Base-by-base conservation (phyloP, 192 early-diverging fungal genomes). In the Mortierella antarctica region DNA sequence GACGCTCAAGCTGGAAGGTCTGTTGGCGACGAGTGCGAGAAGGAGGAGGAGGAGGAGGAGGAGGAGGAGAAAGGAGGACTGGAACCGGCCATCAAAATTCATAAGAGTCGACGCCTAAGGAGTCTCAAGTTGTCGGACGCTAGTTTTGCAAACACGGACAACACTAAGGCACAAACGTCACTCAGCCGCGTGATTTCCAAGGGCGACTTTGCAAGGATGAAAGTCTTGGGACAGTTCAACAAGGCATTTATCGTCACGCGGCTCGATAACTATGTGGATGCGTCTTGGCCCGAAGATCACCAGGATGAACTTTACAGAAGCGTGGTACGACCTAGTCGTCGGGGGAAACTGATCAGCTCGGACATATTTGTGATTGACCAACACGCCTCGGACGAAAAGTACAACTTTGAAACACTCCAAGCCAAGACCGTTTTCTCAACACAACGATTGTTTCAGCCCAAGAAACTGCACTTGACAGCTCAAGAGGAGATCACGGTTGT, bases 351-450 rank as follows among this genome's bases (percentile, higher is more conserved):
- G 20, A 15, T 80, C 57, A 80, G 77, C 59, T 80, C 77, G 2
- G 93, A 96, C 72, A 87, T 99, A 9, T 98, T 94, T 76, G 95
- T 99, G 50, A 90, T 99, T 60, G 98, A 99, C 83, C 98, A 99
- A 71, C 98, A 99, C 82, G 98, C 98, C 2, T 92, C 92, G 0
- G 98, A 99, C 82, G 98, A 99, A 83, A 99, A 99, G 82, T 96
- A 88, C 84, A 98, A 97, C 72, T 99, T 95, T 85, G 98, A 99
- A 83, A 87, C 84, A 0, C 76, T 95, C 7, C 93, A 93, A 74
- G 82, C 84, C 52, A 87, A 77, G 0, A 91, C 92, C 0, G 70
- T 83, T 5, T 91, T 95, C 56, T 67, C 88, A 21, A 87, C 89
- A 2, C 93, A 95, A 65, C 82, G 84, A 51, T 85, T 97, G 7